Evolutionary conservation across 164 flowering plant species (phyloP), one percentile per base, ranked within the genome.

Genomic region (Vitis riparia): DNA sequence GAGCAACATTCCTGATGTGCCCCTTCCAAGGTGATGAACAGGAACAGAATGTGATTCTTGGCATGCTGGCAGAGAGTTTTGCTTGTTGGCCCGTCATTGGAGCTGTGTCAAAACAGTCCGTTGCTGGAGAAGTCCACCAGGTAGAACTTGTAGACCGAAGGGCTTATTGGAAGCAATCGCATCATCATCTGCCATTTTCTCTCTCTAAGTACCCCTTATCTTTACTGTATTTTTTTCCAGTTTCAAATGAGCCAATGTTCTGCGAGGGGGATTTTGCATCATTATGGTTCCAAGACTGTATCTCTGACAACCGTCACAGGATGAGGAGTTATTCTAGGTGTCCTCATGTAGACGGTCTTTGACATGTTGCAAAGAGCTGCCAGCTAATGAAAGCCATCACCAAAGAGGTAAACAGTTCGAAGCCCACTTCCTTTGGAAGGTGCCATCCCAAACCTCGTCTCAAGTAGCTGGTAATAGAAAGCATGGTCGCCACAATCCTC

Each of bases 111-210:
- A 79, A 77, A 93, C 93, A 66, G 97, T 95, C 56, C 95, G 77
- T 67, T 95, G 97, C 88, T 93, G 98, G 79, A 88, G 93, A 69
- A 91, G 83, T 37, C 99, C 99, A 73, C 94, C 97, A 23, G 98
- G 97, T 68, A 93, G 74, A 67, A 95, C 99, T 95, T 95, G 98
- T 67, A 95, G 80, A 50, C 99, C 96, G 19, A 97, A 88, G 16
- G 98, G 99, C 77, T 95, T 95, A 82, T 91, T 89, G 16, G 93
- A 57, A 69, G 90, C 97, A 84, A 95, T 78, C 99, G 19, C 1
- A 17, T 17, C 19, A 17, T 17, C 19, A 17, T 17, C 19, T 17
- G 19, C 83, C 77, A 78, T 77, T 75, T 17, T 67, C 82, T 85
- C 72, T 87, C 94, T 68, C 76, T 32, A 5, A 32, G 81, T 59